Evolutionary conservation across 1,139 yeast species (phyloP).

Genomic region (Pichiaceae sp.): DNA sequence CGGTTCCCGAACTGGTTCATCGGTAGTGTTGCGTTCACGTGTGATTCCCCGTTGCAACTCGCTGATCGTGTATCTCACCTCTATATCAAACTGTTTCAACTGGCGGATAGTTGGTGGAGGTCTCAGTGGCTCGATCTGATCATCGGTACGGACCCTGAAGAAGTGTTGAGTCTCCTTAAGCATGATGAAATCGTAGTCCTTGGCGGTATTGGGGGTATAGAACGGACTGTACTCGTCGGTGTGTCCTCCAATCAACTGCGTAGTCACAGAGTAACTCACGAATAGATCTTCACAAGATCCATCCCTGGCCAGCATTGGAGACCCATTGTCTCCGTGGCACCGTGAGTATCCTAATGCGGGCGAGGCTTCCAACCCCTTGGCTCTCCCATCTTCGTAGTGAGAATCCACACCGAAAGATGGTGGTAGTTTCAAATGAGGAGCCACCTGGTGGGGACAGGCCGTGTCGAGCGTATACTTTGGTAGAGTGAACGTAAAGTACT

Average conservation of each 20-base stretch:
- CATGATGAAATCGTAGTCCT: background rate
- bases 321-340: constrained; percentile 26
- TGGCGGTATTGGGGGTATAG: background rate
- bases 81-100: background rate
- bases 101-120: background rate
- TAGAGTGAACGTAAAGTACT: constrained; percentile 46
- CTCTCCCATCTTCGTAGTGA: constrained; percentile 7
- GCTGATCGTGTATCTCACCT: background rate
- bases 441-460: constrained; percentile 43
- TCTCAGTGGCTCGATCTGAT: background rate
- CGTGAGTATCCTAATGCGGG: constrained; percentile 31
- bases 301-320: constrained; percentile 26
- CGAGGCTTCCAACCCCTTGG: constrained; percentile 8
- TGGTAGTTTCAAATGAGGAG: constrained; percentile 45
- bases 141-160: background rate
- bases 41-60: background rate
- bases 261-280: constrained; percentile 17
- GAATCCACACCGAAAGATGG: constrained; percentile 55
- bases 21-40: background rate
- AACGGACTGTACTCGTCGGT: background rate
- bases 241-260: constrained; percentile 16
- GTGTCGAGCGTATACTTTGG: constrained; percentile 52
- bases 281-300: constrained; percentile 9
- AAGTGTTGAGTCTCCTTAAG: background rate
- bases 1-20: background rate